A percentile compares a stretch with the other conserved stretches of the same genome.
Evolutionary conservation across 2,329 filamentous ascomycete genomes (phyloP).

Genomic region (Trichophyton schoenleinii): DNA sequence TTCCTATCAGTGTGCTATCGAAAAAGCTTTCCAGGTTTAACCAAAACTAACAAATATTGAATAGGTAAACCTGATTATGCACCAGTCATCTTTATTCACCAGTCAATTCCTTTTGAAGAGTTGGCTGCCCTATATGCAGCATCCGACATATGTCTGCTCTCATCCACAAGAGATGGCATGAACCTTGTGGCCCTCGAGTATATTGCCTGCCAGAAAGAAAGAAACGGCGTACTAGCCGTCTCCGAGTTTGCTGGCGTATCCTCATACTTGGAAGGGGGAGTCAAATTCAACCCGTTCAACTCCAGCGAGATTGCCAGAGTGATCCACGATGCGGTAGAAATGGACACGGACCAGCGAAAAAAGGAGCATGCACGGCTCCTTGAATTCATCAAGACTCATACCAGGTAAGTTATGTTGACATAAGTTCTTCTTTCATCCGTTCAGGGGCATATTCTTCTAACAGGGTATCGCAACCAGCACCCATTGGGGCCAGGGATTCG

Average conservation of each 20-base stretch:
- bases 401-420: constrained; percentile 41
- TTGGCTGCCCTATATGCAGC: constrained; percentile 84
- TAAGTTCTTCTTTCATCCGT: background rate
- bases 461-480: constrained; percentile 3
- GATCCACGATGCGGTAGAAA: constrained; percentile 75
- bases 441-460: background rate
- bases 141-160: constrained; percentile 77
- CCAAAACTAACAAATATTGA: background rate
- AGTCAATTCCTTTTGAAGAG: constrained; percentile 84
- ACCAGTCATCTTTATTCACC: constrained; percentile 92
- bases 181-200: constrained; percentile 96
- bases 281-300: constrained; percentile 93
- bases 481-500: constrained; percentile 10
- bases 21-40: background rate
- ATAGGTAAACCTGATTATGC: constrained; percentile 78
- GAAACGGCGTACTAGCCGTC: constrained; percentile 81
- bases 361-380: constrained; percentile 73
- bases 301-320: constrained; percentile 81
- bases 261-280: constrained; percentile 72
- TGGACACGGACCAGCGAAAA: constrained; percentile 67
- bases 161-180: constrained; percentile 88
- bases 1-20: background rate
- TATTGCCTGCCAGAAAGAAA: constrained; percentile 75
- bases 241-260: constrained; percentile 94
- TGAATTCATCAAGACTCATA: constrained; percentile 86